Evolutionary conservation across 2,329 filamentous ascomycete genomes (phyloP).

Genomic region (Aspergillus sp.): DNA sequence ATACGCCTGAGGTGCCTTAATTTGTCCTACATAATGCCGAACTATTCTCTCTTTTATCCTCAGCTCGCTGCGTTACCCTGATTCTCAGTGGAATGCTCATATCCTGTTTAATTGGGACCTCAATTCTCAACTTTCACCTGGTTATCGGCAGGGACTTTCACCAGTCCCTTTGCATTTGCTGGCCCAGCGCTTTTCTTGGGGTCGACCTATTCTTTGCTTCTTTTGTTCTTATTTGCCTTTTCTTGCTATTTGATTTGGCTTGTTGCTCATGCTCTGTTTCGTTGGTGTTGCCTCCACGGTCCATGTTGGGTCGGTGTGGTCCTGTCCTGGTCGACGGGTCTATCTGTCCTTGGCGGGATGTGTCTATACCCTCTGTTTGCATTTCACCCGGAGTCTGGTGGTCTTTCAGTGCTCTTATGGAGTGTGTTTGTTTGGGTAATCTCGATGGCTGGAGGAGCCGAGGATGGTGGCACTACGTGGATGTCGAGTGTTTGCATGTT

Average conservation of each 20-base stretch:
- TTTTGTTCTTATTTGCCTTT: neutral
- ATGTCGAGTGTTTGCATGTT: neutral
- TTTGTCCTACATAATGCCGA: neutral
- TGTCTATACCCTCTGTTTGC: constrained; percentile 20
- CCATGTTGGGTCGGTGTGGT: constrained; percentile 13
- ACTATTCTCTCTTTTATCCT: neutral
- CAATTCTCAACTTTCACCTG: neutral
- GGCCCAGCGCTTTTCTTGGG: neutral
- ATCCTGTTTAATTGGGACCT: no score
- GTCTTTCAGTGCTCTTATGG: constrained; percentile 13
- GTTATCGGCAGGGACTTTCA: neutral
- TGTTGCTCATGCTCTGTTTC: neutral
- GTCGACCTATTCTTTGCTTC: neutral
- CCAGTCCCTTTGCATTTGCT: neutral
- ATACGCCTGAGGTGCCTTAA: constrained; percentile 22
- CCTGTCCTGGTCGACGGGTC: constrained; percentile 14
- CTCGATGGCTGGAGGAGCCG: constrained; percentile 4
- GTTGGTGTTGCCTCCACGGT: constrained; percentile 15
- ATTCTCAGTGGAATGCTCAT: neutral
- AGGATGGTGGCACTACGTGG: constrained; percentile 3
- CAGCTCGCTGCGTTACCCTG: neutral
- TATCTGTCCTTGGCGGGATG: constrained; percentile 12
- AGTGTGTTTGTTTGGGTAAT: constrained; percentile 12
- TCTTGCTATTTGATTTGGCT: neutral
- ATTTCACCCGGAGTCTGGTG: constrained; percentile 26